Conservation (phyloP, 371 early-diverging fungal species). For the Mortierella sp. region DNA sequence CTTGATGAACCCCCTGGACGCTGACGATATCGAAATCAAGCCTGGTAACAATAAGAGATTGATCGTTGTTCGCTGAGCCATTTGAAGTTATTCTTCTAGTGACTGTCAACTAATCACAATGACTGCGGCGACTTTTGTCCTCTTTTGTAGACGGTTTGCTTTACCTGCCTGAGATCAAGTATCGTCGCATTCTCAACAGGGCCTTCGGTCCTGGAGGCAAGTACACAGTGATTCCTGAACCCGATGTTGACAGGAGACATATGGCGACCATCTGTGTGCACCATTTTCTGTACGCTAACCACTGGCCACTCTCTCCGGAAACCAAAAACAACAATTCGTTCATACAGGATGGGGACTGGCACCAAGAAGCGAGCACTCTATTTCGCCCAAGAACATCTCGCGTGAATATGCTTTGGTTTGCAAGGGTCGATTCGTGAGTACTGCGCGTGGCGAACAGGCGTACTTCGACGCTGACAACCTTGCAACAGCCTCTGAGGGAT, state of each 20-base stretch:
- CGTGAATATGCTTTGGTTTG: constrained; percentile 95
- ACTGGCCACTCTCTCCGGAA: neutral
- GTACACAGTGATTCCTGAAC: constrained; percentile 2
- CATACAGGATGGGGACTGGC: constrained; percentile 86
- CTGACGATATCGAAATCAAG: constrained; percentile 92
- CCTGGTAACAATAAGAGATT: constrained; percentile 77
- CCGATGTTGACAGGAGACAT: neutral
- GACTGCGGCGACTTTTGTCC: no score
- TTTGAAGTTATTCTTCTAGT: neutral
- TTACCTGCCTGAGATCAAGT: constrained; percentile 97
- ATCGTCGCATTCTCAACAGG: constrained; percentile 92
- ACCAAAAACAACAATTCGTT: neutral
- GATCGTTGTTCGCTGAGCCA: neutral
- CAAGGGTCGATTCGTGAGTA: constrained; percentile 89
- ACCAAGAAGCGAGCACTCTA: constrained; percentile 93
- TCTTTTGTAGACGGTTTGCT: constrained; percentile 84
- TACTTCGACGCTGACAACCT: constrained; percentile 83
- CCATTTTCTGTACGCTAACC: neutral
- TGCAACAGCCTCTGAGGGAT: constrained; percentile 93
- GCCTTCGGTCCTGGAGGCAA: constrained; percentile 97
- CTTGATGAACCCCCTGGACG: constrained; percentile 79
- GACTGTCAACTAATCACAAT: neutral
- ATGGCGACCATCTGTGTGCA: neutral
- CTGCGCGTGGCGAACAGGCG: constrained; percentile 97
- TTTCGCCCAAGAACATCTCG: constrained; percentile 83